Evolutionary conservation across 208 protist genomes (phyloP).

Genomic region (Leishmania major): DNA sequence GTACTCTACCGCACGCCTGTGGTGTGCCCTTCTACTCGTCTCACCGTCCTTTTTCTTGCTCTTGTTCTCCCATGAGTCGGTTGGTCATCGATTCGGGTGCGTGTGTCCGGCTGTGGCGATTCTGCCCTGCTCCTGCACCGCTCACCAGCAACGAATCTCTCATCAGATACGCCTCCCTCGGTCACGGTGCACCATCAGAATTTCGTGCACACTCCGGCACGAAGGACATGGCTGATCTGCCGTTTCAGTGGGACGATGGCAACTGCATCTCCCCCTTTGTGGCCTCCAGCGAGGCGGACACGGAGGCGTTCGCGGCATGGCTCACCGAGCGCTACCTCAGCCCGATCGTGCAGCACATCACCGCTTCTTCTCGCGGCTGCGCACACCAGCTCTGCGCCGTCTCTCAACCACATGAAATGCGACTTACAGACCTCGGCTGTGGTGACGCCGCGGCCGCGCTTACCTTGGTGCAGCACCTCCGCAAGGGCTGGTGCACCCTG

Average conservation of each 20-base stretch:
- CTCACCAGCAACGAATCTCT: background rate
- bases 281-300: constrained; percentile 34
- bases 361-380: background rate
- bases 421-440: constrained; percentile 70
- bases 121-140: background rate
- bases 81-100: background rate
- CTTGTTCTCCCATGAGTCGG: background rate
- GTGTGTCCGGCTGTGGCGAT: background rate
- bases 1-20: background rate
- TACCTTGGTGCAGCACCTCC: constrained; percentile 25
- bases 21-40: background rate
- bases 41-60: background rate
- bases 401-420: constrained; percentile 20
- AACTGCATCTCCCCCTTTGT: constrained; percentile 79
- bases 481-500: constrained; percentile 26
- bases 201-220: background rate
- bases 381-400: background rate
- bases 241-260: constrained; percentile 86
- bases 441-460: constrained; percentile 64
- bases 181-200: background rate
- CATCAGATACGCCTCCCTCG: background rate
- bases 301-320: constrained; percentile 44
- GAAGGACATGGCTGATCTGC: constrained; percentile 39
- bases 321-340: constrained; percentile 24
- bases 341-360: background rate